These are phyloP conservation scores for Pistacia vera DNA, from an alignment of 345 rosid species.

Conservation along the genomic window DNA sequence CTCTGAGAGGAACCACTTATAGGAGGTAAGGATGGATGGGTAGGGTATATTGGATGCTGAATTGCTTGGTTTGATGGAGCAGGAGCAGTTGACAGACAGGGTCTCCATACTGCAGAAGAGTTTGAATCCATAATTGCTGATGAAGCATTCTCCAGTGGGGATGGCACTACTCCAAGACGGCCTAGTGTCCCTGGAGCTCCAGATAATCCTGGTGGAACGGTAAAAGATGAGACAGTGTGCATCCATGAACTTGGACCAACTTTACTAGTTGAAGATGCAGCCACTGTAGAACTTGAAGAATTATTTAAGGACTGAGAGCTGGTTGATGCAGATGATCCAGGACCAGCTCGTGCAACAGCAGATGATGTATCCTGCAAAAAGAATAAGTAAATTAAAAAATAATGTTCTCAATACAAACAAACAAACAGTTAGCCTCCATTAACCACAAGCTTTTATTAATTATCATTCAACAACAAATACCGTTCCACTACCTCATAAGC, in stretches of 20 bases:
- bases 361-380: constrained; percentile 44
- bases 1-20: constrained; percentile 66
- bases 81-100: constrained; percentile 40
- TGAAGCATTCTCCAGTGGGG: constrained; percentile 32
- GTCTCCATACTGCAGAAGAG: constrained; percentile 44
- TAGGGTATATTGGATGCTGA: constrained; percentile 66
- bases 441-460: neutral
- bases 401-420: neutral
- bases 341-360: constrained; percentile 36
- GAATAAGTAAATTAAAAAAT: constrained; percentile 11
- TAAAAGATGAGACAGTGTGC: constrained; percentile 38
- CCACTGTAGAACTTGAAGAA: constrained; percentile 35
- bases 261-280: constrained; percentile 32
- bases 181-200: constrained; percentile 36
- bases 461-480: neutral
- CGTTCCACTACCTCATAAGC: neutral
- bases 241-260: constrained; percentile 35
- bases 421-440: neutral
- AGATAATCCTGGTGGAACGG: constrained; percentile 41
- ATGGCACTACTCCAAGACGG: constrained; percentile 46
- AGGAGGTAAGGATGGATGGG: constrained; percentile 61
- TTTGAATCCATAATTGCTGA: constrained; percentile 48
- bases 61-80: constrained; percentile 41
- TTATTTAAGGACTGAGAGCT: constrained; percentile 43
- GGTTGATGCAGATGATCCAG: constrained; percentile 29